Evolutionary conservation across 495 filamentous ascomycete genomes (phyloP).

Genomic region (Xylaria acuta): DNA sequence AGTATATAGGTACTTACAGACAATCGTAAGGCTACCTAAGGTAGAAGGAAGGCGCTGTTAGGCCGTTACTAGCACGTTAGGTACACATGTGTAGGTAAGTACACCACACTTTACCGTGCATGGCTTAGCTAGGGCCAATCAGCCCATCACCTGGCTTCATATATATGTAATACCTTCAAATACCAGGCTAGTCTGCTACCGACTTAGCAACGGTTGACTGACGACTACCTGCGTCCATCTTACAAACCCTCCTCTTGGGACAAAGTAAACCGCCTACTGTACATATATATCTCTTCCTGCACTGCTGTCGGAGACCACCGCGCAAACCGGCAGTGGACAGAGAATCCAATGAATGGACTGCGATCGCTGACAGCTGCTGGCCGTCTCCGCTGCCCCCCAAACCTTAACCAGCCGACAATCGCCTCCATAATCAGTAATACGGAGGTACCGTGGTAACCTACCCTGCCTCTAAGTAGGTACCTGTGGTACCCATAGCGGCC

Average conservation of each 20-base stretch:
- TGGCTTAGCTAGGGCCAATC: slow-evolving; percentile 4
- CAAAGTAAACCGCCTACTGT: background rate
- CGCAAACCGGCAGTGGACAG: background rate
- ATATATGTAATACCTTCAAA: slow-evolving; percentile 1
- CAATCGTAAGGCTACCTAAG: background rate
- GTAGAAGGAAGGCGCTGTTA: background rate
- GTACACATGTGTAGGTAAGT: background rate
- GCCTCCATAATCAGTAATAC: too few species aligned
- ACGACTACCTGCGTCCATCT: background rate
- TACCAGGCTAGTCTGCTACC: background rate
- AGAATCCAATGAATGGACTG: background rate
- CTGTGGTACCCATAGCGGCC: background rate
- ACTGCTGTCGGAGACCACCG: background rate
- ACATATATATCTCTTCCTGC: background rate
- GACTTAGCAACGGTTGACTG: background rate
- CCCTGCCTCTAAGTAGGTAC: background rate
- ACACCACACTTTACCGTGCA: slow-evolving; percentile 12
- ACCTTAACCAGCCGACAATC: background rate
- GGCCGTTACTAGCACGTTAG: slow-evolving; percentile 7
- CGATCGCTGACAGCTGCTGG: background rate
- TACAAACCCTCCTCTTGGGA: background rate
- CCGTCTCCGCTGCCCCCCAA: background rate
- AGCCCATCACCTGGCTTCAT: slow-evolving; percentile 3
- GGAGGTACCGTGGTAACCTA: too few species aligned
- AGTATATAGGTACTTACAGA: too few species aligned